Evolutionary conservation across 2,329 filamentous ascomycete species (phyloP).

Genomic region (Diaporthe vexans): DNA sequence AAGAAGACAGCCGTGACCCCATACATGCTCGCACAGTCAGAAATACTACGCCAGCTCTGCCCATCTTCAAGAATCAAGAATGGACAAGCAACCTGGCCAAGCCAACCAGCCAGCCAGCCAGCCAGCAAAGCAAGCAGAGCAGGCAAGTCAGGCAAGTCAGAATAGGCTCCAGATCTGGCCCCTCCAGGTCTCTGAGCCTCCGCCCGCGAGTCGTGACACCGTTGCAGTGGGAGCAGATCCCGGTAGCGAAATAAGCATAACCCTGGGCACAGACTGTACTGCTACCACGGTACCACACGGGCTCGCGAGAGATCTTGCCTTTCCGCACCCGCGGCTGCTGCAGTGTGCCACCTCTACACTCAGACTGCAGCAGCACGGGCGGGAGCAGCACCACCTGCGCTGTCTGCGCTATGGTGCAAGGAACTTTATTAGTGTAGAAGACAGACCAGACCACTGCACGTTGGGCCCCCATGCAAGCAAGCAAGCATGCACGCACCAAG

Average conservation of each 20-base stretch:
- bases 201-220: constrained; percentile 23
- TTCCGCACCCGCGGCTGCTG: constrained; percentile 26
- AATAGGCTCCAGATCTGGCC: constrained; percentile 22
- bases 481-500: background rate
- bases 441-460: background rate
- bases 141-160: background rate
- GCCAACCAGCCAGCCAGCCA: too few species aligned
- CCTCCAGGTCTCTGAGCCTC: constrained; percentile 25
- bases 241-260: constrained; percentile 35
- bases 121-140: background rate
- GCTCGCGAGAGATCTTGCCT: constrained; percentile 24
- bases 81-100: background rate
- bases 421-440: background rate
- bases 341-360: background rate
- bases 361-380: too few species aligned
- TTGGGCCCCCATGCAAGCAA: background rate
- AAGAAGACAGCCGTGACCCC: background rate
- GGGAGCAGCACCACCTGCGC: background rate
- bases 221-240: constrained; percentile 25
- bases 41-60: background rate
- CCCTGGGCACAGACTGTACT: constrained; percentile 28
- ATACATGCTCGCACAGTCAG: background rate
- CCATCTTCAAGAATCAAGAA: background rate
- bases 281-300: constrained; percentile 7
- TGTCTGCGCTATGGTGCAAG: background rate